phyloP scores from a whole-genome alignment of 2,329 filamentous ascomycete species.

The Rhexocercosporidium sp. region DNA sequence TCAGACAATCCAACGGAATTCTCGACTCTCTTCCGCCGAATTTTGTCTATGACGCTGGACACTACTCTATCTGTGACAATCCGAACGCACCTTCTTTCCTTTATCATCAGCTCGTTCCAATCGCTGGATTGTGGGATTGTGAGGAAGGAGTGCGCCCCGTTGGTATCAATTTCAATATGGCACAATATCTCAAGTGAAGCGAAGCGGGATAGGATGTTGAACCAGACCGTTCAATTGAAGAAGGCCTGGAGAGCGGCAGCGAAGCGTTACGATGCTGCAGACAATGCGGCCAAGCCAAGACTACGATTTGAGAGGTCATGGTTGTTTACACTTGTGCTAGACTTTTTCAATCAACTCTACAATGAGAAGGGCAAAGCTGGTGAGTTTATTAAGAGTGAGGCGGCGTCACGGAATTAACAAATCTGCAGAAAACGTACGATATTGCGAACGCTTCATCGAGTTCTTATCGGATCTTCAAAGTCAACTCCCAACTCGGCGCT shows the following conservation, averaged over 20 bases:
- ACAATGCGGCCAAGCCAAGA: conserved; percentile 77
- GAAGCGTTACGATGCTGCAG: conserved; percentile 87
- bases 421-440: conserved; percentile 67
- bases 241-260: conserved; percentile 90
- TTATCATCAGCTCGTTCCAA: conserved; percentile 91
- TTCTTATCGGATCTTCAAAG: conserved; percentile 90
- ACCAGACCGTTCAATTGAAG: conserved; percentile 73
- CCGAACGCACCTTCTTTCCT: conserved; percentile 83
- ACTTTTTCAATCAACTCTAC: conserved; percentile 80
- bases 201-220: conserved; percentile 73
- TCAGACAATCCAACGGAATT: conserved; percentile 79
- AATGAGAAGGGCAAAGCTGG: conserved; percentile 54
- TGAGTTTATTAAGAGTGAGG: conserved; percentile 37
- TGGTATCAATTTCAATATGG: conserved; percentile 96
- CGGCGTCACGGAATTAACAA: conserved; percentile 34
- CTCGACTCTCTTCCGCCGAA: conserved; percentile 84
- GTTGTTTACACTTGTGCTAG: conserved; percentile 84
- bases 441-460: conserved; percentile 93
- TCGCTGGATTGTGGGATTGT: conserved; percentile 88
- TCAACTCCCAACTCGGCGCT: conserved; percentile 90
- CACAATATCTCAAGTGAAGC: conserved; percentile 85
- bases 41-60: conserved; percentile 85
- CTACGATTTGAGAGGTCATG: conserved; percentile 92
- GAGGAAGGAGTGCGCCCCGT: conserved; percentile 92
- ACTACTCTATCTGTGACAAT: conserved; percentile 67